phyloP scores from a whole-genome alignment of 2,329 filamentous ascomycete species.

The Fonsecaea multimorphosa region DNA sequence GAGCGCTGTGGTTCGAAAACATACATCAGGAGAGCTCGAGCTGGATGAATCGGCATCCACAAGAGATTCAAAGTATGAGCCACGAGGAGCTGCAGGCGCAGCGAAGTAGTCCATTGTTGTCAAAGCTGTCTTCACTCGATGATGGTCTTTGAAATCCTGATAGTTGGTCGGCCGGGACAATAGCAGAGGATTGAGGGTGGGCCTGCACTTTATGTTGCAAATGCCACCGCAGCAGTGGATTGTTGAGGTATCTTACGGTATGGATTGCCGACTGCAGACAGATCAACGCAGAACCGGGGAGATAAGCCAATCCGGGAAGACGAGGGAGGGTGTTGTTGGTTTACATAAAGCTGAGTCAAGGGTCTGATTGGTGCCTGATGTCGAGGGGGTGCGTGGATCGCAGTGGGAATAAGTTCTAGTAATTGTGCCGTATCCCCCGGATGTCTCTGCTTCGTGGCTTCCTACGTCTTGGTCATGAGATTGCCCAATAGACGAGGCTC shows the following conservation, averaged over 20 bases:
- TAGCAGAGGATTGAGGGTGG: not conserved
- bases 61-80: slow-evolving; percentile 13
- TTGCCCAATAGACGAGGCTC: not conserved
- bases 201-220: slow-evolving; percentile 1
- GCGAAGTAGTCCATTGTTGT: slow-evolving; percentile 16
- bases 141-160: not conserved
- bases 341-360: not conserved
- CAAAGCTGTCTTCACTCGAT: not conserved
- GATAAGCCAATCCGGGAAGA: not conserved
- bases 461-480: no score
- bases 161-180: not conserved
- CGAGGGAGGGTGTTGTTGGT: not conserved
- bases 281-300: not conserved
- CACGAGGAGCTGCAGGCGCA: not conserved
- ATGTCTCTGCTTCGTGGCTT: no score
- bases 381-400: not conserved
- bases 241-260: not conserved
- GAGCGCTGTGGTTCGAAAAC: not conserved
- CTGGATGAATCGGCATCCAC: slow-evolving; percentile 13
- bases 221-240: not conserved
- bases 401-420: not conserved
- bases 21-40: slow-evolving; percentile 22
- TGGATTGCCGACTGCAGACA: not conserved
- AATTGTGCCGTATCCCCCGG: not conserved
- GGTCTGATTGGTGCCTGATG: not conserved